Percentiles rank a stretch among this genome's conserved stretches.
These are phyloP conservation scores for Fusarium sp. DNA, from an alignment of 2,329 filamentous ascomycete species.

Conservation along the genomic window DNA sequence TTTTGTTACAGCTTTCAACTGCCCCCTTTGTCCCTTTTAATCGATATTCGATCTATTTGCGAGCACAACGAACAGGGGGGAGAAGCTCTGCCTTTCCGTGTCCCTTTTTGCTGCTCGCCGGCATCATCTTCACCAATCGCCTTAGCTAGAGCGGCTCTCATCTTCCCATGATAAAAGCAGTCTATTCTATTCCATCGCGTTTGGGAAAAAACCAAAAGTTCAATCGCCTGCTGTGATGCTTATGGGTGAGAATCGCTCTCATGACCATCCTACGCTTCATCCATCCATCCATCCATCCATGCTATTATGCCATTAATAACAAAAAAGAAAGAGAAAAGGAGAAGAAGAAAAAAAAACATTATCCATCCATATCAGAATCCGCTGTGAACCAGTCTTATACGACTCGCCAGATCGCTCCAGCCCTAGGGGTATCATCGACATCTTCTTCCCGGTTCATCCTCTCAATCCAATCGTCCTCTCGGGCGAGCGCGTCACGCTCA, in stretches of 20 bases:
- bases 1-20: conserved; percentile 7
- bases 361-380: background rate
- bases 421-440: conserved; percentile 49
- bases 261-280: conserved; percentile 1
- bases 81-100: conserved; percentile 5
- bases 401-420: conserved; percentile 59
- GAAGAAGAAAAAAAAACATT: background rate
- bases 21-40: conserved; percentile 6
- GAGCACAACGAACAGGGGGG: conserved; percentile 5
- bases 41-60: conserved; percentile 25
- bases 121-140: background rate
- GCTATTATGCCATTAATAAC: conserved; percentile 4
- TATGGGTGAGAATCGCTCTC: background rate
- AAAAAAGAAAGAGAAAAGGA: background rate
- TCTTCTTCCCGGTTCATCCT: conserved; percentile 57
- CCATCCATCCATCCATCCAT: conserved; percentile 8
- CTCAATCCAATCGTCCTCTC: conserved; percentile 67
- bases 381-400: conserved; percentile 34
- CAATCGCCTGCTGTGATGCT: conserved; percentile 27
- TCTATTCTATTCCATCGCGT: conserved; percentile 13
- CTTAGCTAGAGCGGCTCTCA: conserved; percentile 14
- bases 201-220: conserved; percentile 8
- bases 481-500: conserved; percentile 62
- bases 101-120: background rate
- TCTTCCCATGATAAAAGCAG: conserved; percentile 15